A percentile compares a stretch with the other conserved stretches of the same genome.
phyloP scores from a whole-genome alignment of 2,329 filamentous ascomycete species.

The Alternaria panax region DNA sequence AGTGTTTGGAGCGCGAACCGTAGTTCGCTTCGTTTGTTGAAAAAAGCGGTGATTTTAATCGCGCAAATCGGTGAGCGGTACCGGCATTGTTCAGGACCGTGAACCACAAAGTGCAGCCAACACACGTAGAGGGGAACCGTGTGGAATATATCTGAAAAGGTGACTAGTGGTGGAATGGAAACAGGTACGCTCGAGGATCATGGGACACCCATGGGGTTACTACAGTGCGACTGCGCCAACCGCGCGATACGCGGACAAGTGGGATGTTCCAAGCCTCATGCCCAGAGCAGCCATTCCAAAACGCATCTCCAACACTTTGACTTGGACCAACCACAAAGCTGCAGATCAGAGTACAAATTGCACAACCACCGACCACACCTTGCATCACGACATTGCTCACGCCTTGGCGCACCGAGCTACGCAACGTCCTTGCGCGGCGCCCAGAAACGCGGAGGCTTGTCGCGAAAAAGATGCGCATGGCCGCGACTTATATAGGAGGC shows the following conservation, averaged over 20 bases:
- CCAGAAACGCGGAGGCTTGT: slow-evolving; percentile 24
- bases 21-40: slow-evolving; percentile 9
- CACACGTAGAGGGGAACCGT: neutral
- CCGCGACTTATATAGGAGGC: slow-evolving; percentile 1
- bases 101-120: slow-evolving; percentile 3
- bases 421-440: slow-evolving; percentile 18
- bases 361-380: slow-evolving; percentile 5
- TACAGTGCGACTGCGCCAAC: slow-evolving; percentile 13
- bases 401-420: slow-evolving; percentile 14
- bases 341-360: slow-evolving; percentile 11
- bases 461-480: slow-evolving; percentile 6
- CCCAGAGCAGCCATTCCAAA: slow-evolving; percentile 16
- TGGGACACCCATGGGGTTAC: slow-evolving; percentile 2
- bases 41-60: slow-evolving; percentile 10
- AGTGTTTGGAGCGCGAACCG: slow-evolving; percentile 10
- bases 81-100: slow-evolving; percentile 13
- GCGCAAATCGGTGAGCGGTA: slow-evolving; percentile 10
- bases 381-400: slow-evolving; percentile 8
- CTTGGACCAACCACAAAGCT: slow-evolving; percentile 4
- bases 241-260: slow-evolving; percentile 14
- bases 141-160: slow-evolving; percentile 6
- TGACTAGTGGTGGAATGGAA: neutral
- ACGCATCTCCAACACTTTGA: slow-evolving; percentile 11
- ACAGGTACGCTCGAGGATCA: slow-evolving; percentile 3
- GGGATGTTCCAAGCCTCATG: slow-evolving; percentile 14